phyloP scores from a whole-genome alignment of 2,329 filamentous ascomycete species.

The Neurospora crassa region DNA sequence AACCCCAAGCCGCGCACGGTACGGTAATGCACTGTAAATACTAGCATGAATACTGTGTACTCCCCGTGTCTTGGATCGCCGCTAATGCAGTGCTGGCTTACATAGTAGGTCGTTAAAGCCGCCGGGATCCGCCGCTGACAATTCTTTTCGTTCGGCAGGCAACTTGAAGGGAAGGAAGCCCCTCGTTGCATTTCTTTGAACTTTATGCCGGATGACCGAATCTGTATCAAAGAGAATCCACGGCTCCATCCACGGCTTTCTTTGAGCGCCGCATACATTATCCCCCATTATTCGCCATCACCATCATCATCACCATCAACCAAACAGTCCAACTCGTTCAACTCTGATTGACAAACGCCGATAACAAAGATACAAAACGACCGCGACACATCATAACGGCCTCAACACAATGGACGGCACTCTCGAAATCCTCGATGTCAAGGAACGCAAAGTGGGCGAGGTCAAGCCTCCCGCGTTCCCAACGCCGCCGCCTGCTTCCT shows the following conservation, averaged over 20 bases:
- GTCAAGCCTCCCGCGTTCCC: slow-evolving; percentile 56
- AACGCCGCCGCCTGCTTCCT: slow-evolving; percentile 41
- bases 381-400: neutral
- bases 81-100: slow-evolving; percentile 8
- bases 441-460: slow-evolving; percentile 57
- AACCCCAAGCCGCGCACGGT: neutral
- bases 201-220: neutral
- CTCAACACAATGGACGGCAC: slow-evolving; percentile 24
- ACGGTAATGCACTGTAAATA: neutral
- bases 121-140: neutral
- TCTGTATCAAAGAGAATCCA: neutral
- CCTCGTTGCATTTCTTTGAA: neutral
- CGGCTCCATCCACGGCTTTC: neutral
- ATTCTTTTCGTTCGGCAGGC: neutral
- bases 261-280: neutral
- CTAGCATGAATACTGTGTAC: neutral
- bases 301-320: neutral
- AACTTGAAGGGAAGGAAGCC: neutral
- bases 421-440: slow-evolving; percentile 64
- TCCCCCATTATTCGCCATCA: neutral
- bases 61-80: slow-evolving; percentile 4
- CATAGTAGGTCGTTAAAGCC: neutral
- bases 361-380: neutral
- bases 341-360: neutral
- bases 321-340: neutral